These are phyloP conservation scores for Phytophthora pistaciae DNA, from an alignment of 352 stramenopile species.

Conservation along the genomic window DNA sequence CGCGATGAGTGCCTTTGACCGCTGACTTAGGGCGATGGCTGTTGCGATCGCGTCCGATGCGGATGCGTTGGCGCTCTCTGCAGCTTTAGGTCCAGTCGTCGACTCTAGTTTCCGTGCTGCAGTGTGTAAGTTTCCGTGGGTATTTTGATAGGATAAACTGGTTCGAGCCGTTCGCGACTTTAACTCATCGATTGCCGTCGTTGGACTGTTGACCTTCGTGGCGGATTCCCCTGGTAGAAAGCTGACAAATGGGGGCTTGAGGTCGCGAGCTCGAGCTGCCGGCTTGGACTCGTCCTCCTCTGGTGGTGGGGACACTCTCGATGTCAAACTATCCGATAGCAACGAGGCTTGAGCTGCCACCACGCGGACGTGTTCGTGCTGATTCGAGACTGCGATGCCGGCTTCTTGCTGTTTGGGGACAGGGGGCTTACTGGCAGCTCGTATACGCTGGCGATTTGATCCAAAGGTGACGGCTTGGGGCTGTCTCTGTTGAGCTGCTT, in stretches of 20 bases:
- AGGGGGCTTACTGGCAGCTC: slow-evolving; percentile 58
- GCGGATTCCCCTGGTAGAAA: not conserved
- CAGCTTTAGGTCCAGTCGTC: not conserved
- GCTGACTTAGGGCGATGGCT: slow-evolving; percentile 43
- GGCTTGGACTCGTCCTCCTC: slow-evolving; percentile 14
- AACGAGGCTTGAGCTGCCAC: slow-evolving; percentile 28
- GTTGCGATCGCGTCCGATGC: slow-evolving; percentile 39
- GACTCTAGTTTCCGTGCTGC: not conserved
- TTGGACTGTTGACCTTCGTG: not conserved
- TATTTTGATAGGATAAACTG: slow-evolving; percentile 22
- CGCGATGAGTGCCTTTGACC: slow-evolving; percentile 54
- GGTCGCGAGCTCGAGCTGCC: not conserved
- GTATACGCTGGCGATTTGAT: slow-evolving; percentile 60
- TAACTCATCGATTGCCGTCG: not conserved
- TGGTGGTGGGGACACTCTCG: slow-evolving; percentile 16
- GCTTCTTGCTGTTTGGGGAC: slow-evolving; percentile 52
- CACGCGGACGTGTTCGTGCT: slow-evolving; percentile 44
- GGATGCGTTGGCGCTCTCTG: not conserved
- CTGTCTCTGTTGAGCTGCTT: slow-evolving; percentile 5
- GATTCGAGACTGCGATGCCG: slow-evolving; percentile 15
- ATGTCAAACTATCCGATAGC: slow-evolving; percentile 29
- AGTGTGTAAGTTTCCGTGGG: not conserved
- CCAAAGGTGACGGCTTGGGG: slow-evolving; percentile 44
- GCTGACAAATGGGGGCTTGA: not conserved
- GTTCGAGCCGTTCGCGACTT: slow-evolving; percentile 14